Evolutionary conservation across 2,329 filamentous ascomycete species (phyloP), one percentile per base, ranked within the genome.

Genomic region (Apiospora pterosperma): DNA sequence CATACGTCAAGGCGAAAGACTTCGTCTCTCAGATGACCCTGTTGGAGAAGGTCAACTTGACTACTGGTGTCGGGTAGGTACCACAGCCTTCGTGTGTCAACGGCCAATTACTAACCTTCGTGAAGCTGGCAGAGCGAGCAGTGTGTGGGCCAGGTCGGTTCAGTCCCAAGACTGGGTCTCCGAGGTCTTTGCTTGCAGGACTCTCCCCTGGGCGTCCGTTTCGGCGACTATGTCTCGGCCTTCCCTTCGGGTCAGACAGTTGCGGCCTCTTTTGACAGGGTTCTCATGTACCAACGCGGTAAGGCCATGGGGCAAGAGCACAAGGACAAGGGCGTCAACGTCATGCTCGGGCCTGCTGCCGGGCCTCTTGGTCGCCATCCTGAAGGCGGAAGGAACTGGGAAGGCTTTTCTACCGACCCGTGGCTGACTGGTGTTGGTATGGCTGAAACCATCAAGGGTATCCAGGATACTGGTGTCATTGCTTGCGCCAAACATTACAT

Each of bases 41-140:
- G 39, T 75, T 88, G 12, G 94, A 97, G 77, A 97, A 97, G 81
- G 93, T 98, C 77, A 98, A 98, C 77, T 77, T 99, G 68, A 98
- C 95, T 3, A 97, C 94, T 0, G 95, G 95, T 76, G 87, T 91
- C 68, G 93, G 93, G 86, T 95, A 79, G 76, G 88, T 60, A 25
- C 55, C 36, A 5, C 10, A 23, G 6, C 11, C 10, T 44, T 55
- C 8, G 28, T 34, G 28, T 34, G 14, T 6, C 14, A n/a, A 7
- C 25, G 23, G 36, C 66, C 41, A 3, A 36, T 41, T 28, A 62
- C 59, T 64, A 25, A 38, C 10, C 44, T 3, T 55, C 55, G 19
- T 28, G 34, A 48, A 88, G 88, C 52, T 92, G 90, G 90, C 76
- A 84, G 76, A 80, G 85, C 61, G 91, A 92, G 67, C 83, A 85